Percentiles rank a stretch among this genome's conserved stretches.
These are phyloP conservation scores for Tricholoma terreum DNA, from an alignment of 768 basidiomycete genomes.

Conservation along the genomic window DNA sequence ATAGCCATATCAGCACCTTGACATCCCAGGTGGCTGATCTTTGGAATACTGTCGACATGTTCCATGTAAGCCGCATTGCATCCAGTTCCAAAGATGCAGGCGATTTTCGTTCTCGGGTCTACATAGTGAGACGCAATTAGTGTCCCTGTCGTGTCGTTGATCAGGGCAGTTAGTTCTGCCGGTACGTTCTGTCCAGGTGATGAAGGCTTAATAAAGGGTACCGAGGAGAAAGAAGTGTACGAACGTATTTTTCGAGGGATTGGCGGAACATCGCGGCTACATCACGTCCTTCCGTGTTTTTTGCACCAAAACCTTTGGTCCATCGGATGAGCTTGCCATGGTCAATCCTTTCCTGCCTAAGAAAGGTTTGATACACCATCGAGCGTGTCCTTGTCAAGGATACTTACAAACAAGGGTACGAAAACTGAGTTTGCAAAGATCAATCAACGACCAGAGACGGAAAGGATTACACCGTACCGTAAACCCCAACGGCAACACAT, in stretches of 20 bases:
- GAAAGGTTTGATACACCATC: neutral
- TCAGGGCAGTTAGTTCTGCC: slow-evolving; percentile 78
- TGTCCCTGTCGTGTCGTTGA: slow-evolving; percentile 98
- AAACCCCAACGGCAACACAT: slow-evolving; percentile 82
- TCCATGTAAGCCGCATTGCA: slow-evolving; percentile 99
- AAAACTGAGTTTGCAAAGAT: slow-evolving; percentile 54
- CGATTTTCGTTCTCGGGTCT: slow-evolving; percentile 86
- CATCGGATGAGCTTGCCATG: slow-evolving; percentile 93
- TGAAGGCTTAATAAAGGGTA: slow-evolving; percentile 2
- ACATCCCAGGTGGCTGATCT: slow-evolving; percentile 75
- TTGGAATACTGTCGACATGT: slow-evolving; percentile 77
- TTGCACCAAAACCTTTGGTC: slow-evolving; percentile 98
- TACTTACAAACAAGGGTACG: slow-evolving; percentile 89
- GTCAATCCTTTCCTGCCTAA: slow-evolving; percentile 89
- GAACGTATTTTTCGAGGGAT: slow-evolving; percentile 72
- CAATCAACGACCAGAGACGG: slow-evolving; percentile 2
- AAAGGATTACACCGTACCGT: slow-evolving; percentile 56
- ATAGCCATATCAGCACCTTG: slow-evolving; percentile 81
- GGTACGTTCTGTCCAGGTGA: slow-evolving; percentile 63
- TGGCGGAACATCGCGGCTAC: slow-evolving; percentile 91
- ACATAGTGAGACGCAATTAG: slow-evolving; percentile 97
- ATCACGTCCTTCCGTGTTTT: slow-evolving; percentile 89
- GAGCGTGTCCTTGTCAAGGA: neutral
- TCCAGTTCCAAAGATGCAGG: slow-evolving; percentile 96
- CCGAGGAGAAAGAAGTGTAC: slow-evolving; percentile 23